Conservation (phyloP, 176 grass and related monocot species). For the Oryza meyeriana region DNA sequence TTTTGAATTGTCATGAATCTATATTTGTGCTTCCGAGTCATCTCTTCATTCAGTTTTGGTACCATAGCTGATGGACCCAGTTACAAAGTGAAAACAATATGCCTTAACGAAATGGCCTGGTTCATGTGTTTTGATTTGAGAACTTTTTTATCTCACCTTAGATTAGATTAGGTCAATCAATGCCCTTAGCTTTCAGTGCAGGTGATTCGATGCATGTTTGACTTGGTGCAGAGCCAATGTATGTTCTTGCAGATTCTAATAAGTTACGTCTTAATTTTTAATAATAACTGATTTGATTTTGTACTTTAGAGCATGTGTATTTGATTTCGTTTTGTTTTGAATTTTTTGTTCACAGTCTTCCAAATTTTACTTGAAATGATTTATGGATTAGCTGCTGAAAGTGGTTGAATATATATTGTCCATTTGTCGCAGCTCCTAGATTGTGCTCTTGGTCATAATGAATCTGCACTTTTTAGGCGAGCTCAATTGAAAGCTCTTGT, state of each 20-base stretch:
- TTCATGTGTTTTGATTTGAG: not conserved
- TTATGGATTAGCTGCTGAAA: constrained; percentile 25
- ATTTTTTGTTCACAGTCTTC: constrained; percentile 17
- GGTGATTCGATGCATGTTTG: constrained; percentile 6
- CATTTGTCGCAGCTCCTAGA: constrained; percentile 64
- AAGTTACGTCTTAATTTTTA: not conserved
- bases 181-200: not conserved
- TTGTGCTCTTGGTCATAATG: constrained; percentile 98
- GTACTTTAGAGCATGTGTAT: constrained; percentile 24
- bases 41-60: constrained; percentile 14
- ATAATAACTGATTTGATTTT: constrained; percentile 24
- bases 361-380: constrained; percentile 20
- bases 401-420: constrained; percentile 31
- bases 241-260: constrained; percentile 14
- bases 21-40: not conserved
- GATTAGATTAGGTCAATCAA: constrained; percentile 15
- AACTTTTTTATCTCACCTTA: constrained; percentile 10
- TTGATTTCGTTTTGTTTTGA: not conserved
- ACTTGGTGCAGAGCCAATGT: not conserved
- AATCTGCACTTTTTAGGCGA: constrained; percentile 98
- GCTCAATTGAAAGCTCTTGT: constrained; percentile 97
- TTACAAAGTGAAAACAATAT: constrained; percentile 7
- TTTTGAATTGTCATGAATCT: constrained; percentile 14
- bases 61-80: not conserved
- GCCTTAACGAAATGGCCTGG: not conserved